These are phyloP conservation scores for Nymphaea thermarum DNA, from an alignment of 164 flowering plant species.

Conservation along the genomic window DNA sequence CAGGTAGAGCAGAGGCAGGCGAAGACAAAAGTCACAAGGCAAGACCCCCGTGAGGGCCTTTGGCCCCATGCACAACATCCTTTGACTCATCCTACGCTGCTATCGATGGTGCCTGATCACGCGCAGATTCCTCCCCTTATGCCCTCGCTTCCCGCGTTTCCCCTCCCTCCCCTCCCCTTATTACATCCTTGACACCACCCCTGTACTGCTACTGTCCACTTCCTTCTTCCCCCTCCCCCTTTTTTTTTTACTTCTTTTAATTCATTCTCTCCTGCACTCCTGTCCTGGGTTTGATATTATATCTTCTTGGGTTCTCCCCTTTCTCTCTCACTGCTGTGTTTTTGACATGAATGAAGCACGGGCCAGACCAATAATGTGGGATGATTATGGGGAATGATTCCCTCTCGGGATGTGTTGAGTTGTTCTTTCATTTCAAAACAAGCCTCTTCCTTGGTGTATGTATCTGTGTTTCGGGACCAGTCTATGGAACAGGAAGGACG, in stretches of 20 bases:
- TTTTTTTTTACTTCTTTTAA: background rate
- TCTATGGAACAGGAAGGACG: too few relatives aligned
- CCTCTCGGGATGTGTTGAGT: too few relatives aligned
- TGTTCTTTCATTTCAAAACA: too few relatives aligned
- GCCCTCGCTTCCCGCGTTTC: background rate
- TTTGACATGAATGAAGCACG: background rate
- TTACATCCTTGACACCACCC: background rate
- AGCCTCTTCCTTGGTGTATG: too few relatives aligned
- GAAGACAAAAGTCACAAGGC: conserved; percentile 1
- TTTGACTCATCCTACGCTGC: conserved; percentile 3
- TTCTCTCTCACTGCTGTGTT: background rate
- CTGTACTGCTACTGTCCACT: background rate
- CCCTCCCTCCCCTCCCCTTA: background rate
- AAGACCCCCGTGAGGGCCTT: conserved; percentile 2
- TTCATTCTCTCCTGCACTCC: background rate
- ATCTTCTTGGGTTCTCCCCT: background rate
- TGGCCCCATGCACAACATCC: conserved; percentile 5
- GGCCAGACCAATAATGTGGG: too few relatives aligned
- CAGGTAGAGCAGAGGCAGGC: background rate
- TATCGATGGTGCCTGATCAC: conserved; percentile 2
- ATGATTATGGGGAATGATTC: too few relatives aligned
- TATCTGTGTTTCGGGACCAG: too few relatives aligned
- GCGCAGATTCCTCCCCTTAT: conserved; percentile 1
- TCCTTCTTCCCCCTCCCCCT: background rate
- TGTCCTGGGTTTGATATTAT: background rate